A percentile compares a stretch with the other conserved stretches of the same genome.
phyloP scores from a whole-genome alignment of 2,329 filamentous ascomycete species.

The Periconia macrospinosa region DNA sequence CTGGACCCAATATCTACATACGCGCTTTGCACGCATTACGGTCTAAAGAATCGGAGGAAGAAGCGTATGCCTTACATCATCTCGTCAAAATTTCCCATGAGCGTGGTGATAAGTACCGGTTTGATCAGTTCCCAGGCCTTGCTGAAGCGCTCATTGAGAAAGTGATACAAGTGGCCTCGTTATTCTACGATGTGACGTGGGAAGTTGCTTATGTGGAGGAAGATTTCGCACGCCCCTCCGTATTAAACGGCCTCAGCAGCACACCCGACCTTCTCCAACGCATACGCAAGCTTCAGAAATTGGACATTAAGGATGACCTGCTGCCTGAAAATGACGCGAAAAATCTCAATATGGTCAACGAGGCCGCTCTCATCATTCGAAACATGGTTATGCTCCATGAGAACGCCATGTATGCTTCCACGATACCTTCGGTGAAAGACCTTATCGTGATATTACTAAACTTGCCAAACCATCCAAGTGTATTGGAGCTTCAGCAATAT shows the following conservation, averaged over 20 bases:
- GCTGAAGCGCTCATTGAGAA: constrained; percentile 88
- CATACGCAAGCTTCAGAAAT: constrained; percentile 61
- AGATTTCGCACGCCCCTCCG: constrained; percentile 50
- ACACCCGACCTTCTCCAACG: constrained; percentile 73
- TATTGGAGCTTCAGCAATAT: constrained; percentile 87
- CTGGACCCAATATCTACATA: constrained; percentile 88
- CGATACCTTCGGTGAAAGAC: constrained; percentile 75
- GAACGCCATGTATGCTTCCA: constrained; percentile 80
- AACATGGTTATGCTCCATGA: constrained; percentile 96
- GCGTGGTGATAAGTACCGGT: constrained; percentile 92
- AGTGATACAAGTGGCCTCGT: constrained; percentile 72
- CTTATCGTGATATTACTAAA: constrained; percentile 80
- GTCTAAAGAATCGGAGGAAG: constrained; percentile 76
- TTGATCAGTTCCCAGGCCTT: constrained; percentile 86
- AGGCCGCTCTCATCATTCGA: constrained; percentile 83
- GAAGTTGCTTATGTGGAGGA: constrained; percentile 68
- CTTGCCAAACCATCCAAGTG: constrained; percentile 69
- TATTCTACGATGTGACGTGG: constrained; percentile 86
- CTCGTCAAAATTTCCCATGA: constrained; percentile 95
- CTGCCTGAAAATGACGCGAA: constrained; percentile 72
- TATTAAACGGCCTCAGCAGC: constrained; percentile 66
- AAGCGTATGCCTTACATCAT: constrained; percentile 91
- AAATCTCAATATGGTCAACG: constrained; percentile 74
- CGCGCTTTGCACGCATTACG: constrained; percentile 82
- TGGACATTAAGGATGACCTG: constrained; percentile 68